Evolutionary conservation across 306 rosid species (phyloP).

Genomic region (Benincasa hispida): DNA sequence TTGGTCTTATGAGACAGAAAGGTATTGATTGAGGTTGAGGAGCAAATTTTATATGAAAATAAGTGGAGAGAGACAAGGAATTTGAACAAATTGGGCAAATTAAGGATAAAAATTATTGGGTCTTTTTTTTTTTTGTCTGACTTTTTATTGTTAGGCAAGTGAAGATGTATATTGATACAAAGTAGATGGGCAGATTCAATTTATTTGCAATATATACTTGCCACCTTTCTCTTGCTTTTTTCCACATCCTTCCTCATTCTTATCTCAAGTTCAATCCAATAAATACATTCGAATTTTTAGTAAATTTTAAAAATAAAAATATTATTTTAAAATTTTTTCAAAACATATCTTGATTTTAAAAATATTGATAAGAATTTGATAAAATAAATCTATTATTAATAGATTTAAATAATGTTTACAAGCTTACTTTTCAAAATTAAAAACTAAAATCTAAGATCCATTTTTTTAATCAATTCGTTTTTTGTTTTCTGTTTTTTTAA

Average conservation of each 20-base stretch:
- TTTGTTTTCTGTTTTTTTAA: no score
- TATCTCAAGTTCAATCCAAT: neutral
- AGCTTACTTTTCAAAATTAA: no score
- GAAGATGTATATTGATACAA: neutral
- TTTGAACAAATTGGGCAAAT: neutral
- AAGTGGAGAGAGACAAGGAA: neutral
- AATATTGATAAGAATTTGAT: no score
- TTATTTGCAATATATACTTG: neutral
- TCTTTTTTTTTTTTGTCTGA: neutral
- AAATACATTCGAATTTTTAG: no score
- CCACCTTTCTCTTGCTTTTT: neutral
- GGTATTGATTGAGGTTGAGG: neutral
- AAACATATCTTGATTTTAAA: no score
- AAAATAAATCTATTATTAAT: no score
- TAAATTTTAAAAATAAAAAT: no score
- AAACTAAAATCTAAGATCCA: no score
- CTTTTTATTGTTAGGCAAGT: constrained; percentile 7
- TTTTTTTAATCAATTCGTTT: no score
- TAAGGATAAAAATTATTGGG: neutral
- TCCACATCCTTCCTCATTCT: neutral
- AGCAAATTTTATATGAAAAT: neutral
- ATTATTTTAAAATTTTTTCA: no score
- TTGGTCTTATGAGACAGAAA: neutral
- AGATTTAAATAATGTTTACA: no score
- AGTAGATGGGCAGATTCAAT: neutral